phyloP scores from a whole-genome alignment of 2,329 filamentous ascomycete genomes.

The Byssothecium circinans region DNA sequence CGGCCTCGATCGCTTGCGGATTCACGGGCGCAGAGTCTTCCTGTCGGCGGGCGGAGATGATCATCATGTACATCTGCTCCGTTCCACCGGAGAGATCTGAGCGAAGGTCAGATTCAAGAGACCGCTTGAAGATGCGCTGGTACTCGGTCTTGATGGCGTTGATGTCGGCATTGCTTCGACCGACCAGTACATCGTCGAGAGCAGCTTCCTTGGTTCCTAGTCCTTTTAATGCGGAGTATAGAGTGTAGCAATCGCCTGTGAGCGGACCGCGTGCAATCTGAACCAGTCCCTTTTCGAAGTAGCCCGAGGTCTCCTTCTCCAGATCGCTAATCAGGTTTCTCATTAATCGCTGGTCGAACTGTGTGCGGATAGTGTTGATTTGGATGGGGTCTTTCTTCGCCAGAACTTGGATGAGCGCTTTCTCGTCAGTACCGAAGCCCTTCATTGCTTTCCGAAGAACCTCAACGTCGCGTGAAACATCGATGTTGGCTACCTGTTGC shows the following conservation, averaged over 20 bases:
- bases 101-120: slow-evolving; percentile 72
- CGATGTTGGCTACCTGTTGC: slow-evolving; percentile 59
- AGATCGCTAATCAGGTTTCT: slow-evolving; percentile 74
- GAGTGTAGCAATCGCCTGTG: slow-evolving; percentile 69
- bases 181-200: slow-evolving; percentile 82
- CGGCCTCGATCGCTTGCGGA: slow-evolving; percentile 71
- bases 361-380: slow-evolving; percentile 63
- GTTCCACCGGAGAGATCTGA: slow-evolving; percentile 85
- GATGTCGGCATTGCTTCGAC: slow-evolving; percentile 83
- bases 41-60: slow-evolving; percentile 71
- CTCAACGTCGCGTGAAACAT: slow-evolving; percentile 70
- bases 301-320: slow-evolving; percentile 71
- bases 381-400: slow-evolving; percentile 76
- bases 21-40: slow-evolving; percentile 78
- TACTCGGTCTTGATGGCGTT: slow-evolving; percentile 83
- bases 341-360: slow-evolving; percentile 64
- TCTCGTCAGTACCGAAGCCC: slow-evolving; percentile 88
- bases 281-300: slow-evolving; percentile 74
- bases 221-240: slow-evolving; percentile 74
- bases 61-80: slow-evolving; percentile 79
- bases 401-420: slow-evolving; percentile 69
- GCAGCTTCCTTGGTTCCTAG: slow-evolving; percentile 83
- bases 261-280: slow-evolving; percentile 79
- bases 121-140: slow-evolving; percentile 64
- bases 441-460: slow-evolving; percentile 83